These are phyloP conservation scores for Aspergillus diversus DNA, from an alignment of 495 filamentous ascomycete species.

Conservation along the genomic window DNA sequence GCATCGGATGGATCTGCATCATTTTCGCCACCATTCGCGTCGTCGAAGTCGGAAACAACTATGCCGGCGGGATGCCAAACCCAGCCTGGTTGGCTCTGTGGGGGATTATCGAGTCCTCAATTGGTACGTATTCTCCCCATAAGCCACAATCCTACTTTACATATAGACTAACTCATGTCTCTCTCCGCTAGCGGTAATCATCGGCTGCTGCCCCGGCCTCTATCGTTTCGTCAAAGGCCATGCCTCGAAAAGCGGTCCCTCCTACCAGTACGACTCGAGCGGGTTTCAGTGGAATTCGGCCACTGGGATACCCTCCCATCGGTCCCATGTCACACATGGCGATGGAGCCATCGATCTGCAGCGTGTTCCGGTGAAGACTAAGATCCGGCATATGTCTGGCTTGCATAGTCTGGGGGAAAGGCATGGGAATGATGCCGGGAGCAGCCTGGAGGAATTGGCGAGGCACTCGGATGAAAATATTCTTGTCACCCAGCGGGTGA, in stretches of 20 bases:
- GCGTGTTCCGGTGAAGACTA: background rate
- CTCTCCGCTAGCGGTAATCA: conserved; percentile 23
- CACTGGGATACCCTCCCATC: conserved; percentile 16
- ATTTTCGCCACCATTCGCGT: conserved; percentile 54
- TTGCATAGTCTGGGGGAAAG: background rate
- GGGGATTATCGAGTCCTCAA: conserved; percentile 32
- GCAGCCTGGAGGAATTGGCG: conserved; percentile 11
- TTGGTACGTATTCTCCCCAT: conserved; percentile 18
- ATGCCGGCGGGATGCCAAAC: conserved; percentile 18
- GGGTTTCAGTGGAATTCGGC: conserved; percentile 7
- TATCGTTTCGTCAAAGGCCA: conserved; percentile 25
- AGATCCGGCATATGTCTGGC: background rate
- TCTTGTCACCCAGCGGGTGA: conserved; percentile 9
- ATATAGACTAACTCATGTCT: background rate
- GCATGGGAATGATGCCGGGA: background rate
- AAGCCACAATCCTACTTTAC: background rate
- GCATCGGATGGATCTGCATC: conserved; percentile 55
- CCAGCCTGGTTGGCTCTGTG: conserved; percentile 34
- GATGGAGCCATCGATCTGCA: background rate
- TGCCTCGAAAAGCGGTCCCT: conserved; percentile 16
- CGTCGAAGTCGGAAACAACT: conserved; percentile 30
- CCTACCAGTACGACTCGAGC: conserved; percentile 25
- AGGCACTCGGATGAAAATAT: conserved; percentile 1
- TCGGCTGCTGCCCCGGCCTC: conserved; percentile 29
- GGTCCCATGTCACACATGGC: background rate